Base-by-base conservation (phyloP, 495 filamentous ascomycete species). In the Aspergillus incahuasiensis region DNA sequence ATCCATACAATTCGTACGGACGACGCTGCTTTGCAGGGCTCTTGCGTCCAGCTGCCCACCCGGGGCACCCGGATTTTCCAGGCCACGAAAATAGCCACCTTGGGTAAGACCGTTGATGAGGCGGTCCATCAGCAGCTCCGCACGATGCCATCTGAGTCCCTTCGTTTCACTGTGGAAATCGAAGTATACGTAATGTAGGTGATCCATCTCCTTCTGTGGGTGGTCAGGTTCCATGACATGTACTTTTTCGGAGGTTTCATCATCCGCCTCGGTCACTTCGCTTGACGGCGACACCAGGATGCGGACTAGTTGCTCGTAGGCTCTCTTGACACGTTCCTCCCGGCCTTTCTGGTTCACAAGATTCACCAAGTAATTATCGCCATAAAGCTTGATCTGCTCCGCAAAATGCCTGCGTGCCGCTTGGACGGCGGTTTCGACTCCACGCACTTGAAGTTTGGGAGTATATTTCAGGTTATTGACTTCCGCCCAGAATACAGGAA, bases 1-100 rank as follows among this genome's bases (percentile, higher is more conserved):
- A 73, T 98, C 94, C 94, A 98, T 97, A 71, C 94, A 98, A 65
- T 98, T 98, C 19, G 94, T 97, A 41, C 94, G 85, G 21, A 98
- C 90, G 9, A 97, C 91, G 57, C 86, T 87, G 5, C 81, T 86
- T 74, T 98, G 94, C 46, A 77, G 76, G 45, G 82, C 85, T 25
- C 92, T 86, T 35, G 89, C 81, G 60, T 96, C 91, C 7, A 96
- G 70, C 34, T 83, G 82, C 16, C 87, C 86, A 54, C 82, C 76
- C 54, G 78, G 62, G 58, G 80, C 82, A 65, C 82, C 89, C 0
- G 91, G 91, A 78, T 84, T 86, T 68, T 95, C 89, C 30, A 91
- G 81, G 21, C 90, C 91, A 60, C 92, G 88, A 81, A 97, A 97
- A 72, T 97, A 98, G 57, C 87, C 85, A 56, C 95, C 90, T 20